Evolutionary conservation across 306 rosid species (phyloP).

Genomic region (Acacia confusa): DNA sequence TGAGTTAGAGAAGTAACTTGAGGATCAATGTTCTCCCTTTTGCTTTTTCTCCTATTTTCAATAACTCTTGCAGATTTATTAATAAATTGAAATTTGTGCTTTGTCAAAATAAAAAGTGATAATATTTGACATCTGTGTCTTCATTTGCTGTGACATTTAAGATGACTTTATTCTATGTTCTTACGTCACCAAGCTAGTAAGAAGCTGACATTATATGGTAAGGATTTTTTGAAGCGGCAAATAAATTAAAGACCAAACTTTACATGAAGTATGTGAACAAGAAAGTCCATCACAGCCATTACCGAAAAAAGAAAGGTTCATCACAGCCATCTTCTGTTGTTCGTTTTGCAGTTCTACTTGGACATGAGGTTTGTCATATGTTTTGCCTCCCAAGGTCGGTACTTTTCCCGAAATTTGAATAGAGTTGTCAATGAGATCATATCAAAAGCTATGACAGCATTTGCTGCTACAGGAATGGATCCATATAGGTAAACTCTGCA

Average conservation of each 20-base stretch:
- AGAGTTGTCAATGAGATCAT: slow-evolving; percentile 85
- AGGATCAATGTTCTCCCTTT: background rate
- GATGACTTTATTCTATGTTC: background rate
- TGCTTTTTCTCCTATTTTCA: slow-evolving; percentile 11
- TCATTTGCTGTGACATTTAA: slow-evolving; percentile 7
- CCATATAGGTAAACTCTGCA: slow-evolving; percentile 64
- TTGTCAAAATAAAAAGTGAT: background rate
- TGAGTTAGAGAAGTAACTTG: background rate
- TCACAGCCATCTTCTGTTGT: slow-evolving; percentile 16
- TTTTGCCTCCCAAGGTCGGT: slow-evolving; percentile 94
- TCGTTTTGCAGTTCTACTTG: slow-evolving; percentile 82
- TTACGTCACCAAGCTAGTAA: background rate
- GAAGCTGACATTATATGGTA: background rate
- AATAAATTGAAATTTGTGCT: background rate
- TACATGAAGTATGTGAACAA: slow-evolving; percentile 16
- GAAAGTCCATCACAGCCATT: background rate
- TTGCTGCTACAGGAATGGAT: slow-evolving; percentile 92
- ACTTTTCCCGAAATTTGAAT: slow-evolving; percentile 82
- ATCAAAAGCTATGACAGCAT: slow-evolving; percentile 83
- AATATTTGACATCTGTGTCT: background rate
- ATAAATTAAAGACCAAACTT: background rate
- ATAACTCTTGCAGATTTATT: background rate
- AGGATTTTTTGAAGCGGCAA: slow-evolving; percentile 15
- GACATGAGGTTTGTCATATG: slow-evolving; percentile 97
- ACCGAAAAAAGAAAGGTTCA: background rate